Percentiles rank a stretch among this genome's conserved stretches.
Evolutionary conservation across 176 grass and related monocot species (phyloP).

Genomic region (sorghum (Sorghum bicolor)): Sorghum_bicolor_NCBIv3 NC_012872.2:9342001-9342500

Average conservation of each 20-base stretch:
- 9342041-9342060: constrained; percentile 47
- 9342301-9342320: not conserved
- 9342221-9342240: not conserved
- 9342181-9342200: too few relatives aligned
- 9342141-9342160: not conserved
- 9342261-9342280: not conserved
- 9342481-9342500: too few relatives aligned
- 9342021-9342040: constrained; percentile 48
- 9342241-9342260: not conserved
- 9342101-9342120: constrained; percentile 40
- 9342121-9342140: constrained; percentile 43
- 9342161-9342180: not conserved
- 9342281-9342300: not conserved
- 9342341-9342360: too few relatives aligned
- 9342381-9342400: too few relatives aligned
- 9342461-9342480: too few relatives aligned
- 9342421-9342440: too few relatives aligned
- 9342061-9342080: constrained; percentile 45
- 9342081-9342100: constrained; percentile 58
- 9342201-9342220: not conserved
- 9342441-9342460: too few relatives aligned
- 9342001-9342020: constrained; percentile 25
- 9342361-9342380: too few relatives aligned
- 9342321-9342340: not conserved
- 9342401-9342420: too few relatives aligned